These are phyloP conservation scores for Zarea fungicola DNA, from an alignment of 2,329 filamentous ascomycete genomes.

Conservation along the genomic window DNA sequence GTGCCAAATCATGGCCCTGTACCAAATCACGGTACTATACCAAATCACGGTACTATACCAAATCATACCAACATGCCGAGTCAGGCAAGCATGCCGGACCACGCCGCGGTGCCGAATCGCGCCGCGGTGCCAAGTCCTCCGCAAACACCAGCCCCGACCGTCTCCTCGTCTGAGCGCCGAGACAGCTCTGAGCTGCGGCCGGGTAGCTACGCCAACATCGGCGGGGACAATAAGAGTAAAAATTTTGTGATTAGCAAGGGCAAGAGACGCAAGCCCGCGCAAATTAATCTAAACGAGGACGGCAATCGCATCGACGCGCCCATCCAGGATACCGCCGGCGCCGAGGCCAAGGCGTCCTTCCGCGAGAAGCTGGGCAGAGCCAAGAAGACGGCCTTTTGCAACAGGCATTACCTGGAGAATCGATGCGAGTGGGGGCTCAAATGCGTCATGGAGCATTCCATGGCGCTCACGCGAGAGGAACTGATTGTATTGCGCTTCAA, in stretches of 20 bases:
- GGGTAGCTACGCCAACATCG: neutral
- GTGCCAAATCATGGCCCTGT: no score
- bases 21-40: no score
- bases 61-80: no score
- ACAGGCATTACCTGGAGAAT: neutral
- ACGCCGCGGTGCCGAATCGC: neutral
- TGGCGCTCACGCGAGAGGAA: neutral
- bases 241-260: conserved; percentile 1
- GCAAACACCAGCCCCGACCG: neutral
- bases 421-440: neutral
- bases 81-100: no score
- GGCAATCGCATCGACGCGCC: neutral
- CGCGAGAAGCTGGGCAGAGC: neutral
- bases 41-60: no score
- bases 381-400: neutral
- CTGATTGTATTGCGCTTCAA: neutral
- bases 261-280: neutral
- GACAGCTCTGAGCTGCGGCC: neutral
- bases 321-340: neutral
- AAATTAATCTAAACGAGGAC: neutral
- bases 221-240: neutral
- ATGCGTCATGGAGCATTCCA: neutral
- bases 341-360: neutral
- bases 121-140: neutral
- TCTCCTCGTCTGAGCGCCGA: neutral